Percentiles rank a stretch among this genome's conserved stretches.
phyloP scores from a whole-genome alignment of 352 stramenopile species.

The Globisporangium radiosum region DNA sequence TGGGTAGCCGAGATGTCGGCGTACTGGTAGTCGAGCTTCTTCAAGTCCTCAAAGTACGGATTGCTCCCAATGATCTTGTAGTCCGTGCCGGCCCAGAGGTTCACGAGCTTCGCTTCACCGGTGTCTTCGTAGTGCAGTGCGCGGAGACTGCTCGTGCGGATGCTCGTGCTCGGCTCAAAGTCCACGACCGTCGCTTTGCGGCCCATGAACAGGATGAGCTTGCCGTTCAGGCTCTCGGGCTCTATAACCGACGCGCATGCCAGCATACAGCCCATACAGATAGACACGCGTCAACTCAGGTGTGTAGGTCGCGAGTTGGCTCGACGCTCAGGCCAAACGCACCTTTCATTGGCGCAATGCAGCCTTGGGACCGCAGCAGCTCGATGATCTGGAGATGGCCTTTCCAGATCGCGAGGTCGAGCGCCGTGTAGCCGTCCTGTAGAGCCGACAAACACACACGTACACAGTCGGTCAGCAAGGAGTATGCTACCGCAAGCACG shows the following conservation, averaged over 20 bases:
- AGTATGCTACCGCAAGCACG: background rate
- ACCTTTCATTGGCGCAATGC: slow-evolving; percentile 81
- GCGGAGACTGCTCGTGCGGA: slow-evolving; percentile 63
- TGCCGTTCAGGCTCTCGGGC: slow-evolving; percentile 72
- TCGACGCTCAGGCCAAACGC: background rate
- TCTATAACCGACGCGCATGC: slow-evolving; percentile 21
- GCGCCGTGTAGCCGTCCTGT: slow-evolving; percentile 73
- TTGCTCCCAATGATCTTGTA: slow-evolving; percentile 76
- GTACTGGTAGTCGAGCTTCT: slow-evolving; percentile 67
- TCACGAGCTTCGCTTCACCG: slow-evolving; percentile 68
- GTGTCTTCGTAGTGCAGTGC: slow-evolving; percentile 79
- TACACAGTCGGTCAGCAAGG: too few relatives aligned
- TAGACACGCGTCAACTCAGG: too few relatives aligned
- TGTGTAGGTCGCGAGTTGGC: too few relatives aligned
- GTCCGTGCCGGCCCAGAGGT: slow-evolving; percentile 75
- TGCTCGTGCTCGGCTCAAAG: slow-evolving; percentile 73
- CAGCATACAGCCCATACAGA: background rate
- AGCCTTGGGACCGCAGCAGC: slow-evolving; percentile 70
- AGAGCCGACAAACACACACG: too few relatives aligned
- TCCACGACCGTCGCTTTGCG: slow-evolving; percentile 74
- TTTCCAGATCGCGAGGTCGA: slow-evolving; percentile 79
- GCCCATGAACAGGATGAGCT: slow-evolving; percentile 61
- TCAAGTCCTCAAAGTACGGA: slow-evolving; percentile 64
- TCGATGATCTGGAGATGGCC: slow-evolving; percentile 82
- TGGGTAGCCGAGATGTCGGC: slow-evolving; percentile 46